These are phyloP conservation scores for Candida odintsovae DNA, from an alignment of 805 yeast species.

Conservation along the genomic window DNA sequence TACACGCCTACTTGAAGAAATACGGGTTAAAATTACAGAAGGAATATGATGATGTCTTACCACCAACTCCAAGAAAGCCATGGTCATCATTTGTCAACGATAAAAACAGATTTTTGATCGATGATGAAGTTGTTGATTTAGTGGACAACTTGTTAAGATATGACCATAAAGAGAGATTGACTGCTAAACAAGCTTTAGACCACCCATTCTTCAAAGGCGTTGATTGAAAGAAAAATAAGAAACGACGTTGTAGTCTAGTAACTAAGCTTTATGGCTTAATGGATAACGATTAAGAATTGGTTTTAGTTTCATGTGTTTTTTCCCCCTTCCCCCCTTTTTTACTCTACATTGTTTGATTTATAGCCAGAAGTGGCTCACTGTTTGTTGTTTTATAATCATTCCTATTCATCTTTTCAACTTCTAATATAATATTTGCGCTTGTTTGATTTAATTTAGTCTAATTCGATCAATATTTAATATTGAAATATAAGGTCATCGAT, in stretches of 20 bases:
- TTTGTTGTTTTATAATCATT: too few species aligned
- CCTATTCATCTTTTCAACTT: not conserved
- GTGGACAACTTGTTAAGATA: slow-evolving; percentile 74
- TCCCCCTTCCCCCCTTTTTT: too few species aligned
- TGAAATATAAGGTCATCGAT: too few species aligned
- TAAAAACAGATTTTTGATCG: slow-evolving; percentile 61
- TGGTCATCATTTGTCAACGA: slow-evolving; percentile 76
- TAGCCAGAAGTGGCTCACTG: not conserved
- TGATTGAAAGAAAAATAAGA: not conserved
- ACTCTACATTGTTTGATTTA: not conserved
- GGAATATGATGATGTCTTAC: slow-evolving; percentile 72
- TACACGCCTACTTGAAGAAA: slow-evolving; percentile 61
- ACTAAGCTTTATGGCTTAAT: not conserved
- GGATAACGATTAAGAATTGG: not conserved
- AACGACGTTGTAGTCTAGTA: not conserved
- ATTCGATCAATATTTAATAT: too few species aligned
- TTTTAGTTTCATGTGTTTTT: not conserved
- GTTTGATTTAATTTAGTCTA: too few species aligned
- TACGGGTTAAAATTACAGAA: slow-evolving; percentile 66
- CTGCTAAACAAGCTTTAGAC: slow-evolving; percentile 83
- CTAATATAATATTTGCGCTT: not conserved
- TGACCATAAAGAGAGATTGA: slow-evolving; percentile 83
- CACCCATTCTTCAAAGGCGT: slow-evolving; percentile 40
- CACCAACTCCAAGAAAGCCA: slow-evolving; percentile 72
- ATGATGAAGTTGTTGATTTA: slow-evolving; percentile 71